Conservation (phyloP, 768 basidiomycete genomes). For the Filobasidium wieringae region DNA sequence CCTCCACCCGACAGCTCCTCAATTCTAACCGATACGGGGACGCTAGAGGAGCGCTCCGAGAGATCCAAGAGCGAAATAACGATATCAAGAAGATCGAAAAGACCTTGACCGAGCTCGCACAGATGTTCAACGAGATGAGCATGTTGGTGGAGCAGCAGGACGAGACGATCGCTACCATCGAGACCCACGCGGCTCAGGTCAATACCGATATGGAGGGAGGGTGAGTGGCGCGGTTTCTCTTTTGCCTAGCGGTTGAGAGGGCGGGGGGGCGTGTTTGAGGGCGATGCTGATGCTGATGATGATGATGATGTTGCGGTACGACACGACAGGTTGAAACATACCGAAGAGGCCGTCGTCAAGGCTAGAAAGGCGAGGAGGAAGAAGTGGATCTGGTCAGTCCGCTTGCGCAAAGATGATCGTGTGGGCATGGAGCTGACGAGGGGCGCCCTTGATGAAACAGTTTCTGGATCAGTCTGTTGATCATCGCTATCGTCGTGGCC, state of each 20-base stretch:
- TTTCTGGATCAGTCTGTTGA: constrained; percentile 31
- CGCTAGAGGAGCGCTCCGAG: constrained; percentile 65
- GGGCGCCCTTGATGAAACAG: neutral
- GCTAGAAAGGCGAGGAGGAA: constrained; percentile 84
- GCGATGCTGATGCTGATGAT: no score
- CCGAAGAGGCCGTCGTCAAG: constrained; percentile 71
- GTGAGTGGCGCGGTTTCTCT: constrained; percentile 44
- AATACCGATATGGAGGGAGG: constrained; percentile 59
- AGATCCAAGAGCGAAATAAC: constrained; percentile 78
- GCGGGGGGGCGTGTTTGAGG: no score
- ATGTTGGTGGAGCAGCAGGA: constrained; percentile 69
- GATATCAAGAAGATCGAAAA: constrained; percentile 75
- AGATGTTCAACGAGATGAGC: constrained; percentile 82
- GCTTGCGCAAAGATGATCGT: neutral
- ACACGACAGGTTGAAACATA: constrained; percentile 57
- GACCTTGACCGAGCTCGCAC: constrained; percentile 77
- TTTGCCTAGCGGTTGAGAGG: no score
- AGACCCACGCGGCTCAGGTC: constrained; percentile 53
- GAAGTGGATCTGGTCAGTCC: constrained; percentile 69
- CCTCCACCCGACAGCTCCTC: constrained; percentile 47
- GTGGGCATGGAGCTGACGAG: constrained; percentile 43
- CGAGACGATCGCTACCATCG: constrained; percentile 54
- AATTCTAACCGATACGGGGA: constrained; percentile 72
- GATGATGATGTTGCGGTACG: no score
- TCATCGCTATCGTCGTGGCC: constrained; percentile 4